Conservation (phyloP, 208 protist genomes). For the Trypanosoma lewisi region DNA sequence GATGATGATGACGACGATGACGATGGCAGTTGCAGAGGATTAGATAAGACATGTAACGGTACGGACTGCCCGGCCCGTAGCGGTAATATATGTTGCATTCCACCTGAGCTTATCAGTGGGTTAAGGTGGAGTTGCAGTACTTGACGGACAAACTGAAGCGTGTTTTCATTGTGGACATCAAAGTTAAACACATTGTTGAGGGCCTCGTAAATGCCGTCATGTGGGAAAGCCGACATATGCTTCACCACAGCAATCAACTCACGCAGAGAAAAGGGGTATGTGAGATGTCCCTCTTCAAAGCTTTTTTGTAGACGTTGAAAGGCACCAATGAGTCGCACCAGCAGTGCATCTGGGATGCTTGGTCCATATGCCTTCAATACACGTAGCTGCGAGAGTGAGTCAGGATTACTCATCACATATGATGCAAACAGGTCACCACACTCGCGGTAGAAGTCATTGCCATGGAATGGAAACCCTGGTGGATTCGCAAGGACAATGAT, state of each 20-base stretch:
- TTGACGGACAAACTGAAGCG: constrained; percentile 63
- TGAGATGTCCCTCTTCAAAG: constrained; percentile 85
- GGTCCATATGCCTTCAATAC: constrained; percentile 75
- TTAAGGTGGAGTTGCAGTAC: constrained; percentile 50
- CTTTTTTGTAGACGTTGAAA: constrained; percentile 75
- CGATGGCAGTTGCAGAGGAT: constrained; percentile 26
- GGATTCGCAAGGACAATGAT: constrained; percentile 89
- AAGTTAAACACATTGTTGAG: constrained; percentile 89
- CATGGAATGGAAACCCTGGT: constrained; percentile 93
- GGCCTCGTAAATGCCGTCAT: constrained; percentile 79
- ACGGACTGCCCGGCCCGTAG: constrained; percentile 37
- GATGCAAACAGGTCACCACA: constrained; percentile 91
- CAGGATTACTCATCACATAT: constrained; percentile 92
- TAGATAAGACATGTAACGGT: constrained; percentile 23
- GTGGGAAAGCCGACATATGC: constrained; percentile 87
- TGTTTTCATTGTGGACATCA: constrained; percentile 72
- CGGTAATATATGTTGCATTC: constrained; percentile 46
- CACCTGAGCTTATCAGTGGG: constrained; percentile 37
- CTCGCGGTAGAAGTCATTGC: constrained; percentile 93
- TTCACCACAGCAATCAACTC: constrained; percentile 94
- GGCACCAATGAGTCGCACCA: constrained; percentile 58
- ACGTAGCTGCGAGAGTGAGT: constrained; percentile 75
- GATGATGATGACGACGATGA: neutral
- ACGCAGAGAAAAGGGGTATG: constrained; percentile 90
- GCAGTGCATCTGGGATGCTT: constrained; percentile 45